Base-by-base conservation (phyloP, 352 stramenopile genomes). In the Plasmopara halstedii region DNA sequence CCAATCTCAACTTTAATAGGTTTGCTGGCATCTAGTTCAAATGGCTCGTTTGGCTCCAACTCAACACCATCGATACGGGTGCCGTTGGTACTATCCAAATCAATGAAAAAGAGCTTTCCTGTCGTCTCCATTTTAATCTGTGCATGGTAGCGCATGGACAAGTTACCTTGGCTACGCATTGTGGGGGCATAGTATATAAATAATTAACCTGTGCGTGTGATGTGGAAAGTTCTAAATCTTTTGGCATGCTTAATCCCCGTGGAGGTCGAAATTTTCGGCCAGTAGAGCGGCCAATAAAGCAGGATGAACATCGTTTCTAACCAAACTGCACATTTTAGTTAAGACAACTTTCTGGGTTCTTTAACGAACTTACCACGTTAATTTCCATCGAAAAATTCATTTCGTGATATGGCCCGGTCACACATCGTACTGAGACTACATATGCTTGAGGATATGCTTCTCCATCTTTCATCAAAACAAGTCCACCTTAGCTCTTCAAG, bases 21-120 rank as follows among this genome's bases (percentile, higher is more conserved):
- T 29, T 29, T 4, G 25, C 25, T 14, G 26, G 10, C 18, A 26
- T 2, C 19, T 11, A 47, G 35, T 27, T 20, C 14, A 36, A 20
- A 20, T 25, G n/a, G 10, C 21, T 39, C 18, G 41, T 29, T 29
- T 29, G 41, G 55, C 15, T 65, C 59, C 31, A 90, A 40, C 0
- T 55, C 57, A 13, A 66, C 53, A 42, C 70, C 69, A 54, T 89
- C 82, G 34, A 93, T 68, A 13, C 55, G 65, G 21, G 76, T 83
- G 19, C 82, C 82, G 44, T 93, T 93, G 2, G 82, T 93, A 54
- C 79, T 90, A 38, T 89, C 80, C 21, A 85, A 54, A 51, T 93
- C 82, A 19, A 68, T 80, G 44, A 84, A 86, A 37, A 83, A 64
- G 18, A 93, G 18, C 46, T 70, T 56, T 4, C 76, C 74, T 21